Conservation (phyloP, 2,329 filamentous ascomycete species). For the Botrytis cinerea region DNA sequence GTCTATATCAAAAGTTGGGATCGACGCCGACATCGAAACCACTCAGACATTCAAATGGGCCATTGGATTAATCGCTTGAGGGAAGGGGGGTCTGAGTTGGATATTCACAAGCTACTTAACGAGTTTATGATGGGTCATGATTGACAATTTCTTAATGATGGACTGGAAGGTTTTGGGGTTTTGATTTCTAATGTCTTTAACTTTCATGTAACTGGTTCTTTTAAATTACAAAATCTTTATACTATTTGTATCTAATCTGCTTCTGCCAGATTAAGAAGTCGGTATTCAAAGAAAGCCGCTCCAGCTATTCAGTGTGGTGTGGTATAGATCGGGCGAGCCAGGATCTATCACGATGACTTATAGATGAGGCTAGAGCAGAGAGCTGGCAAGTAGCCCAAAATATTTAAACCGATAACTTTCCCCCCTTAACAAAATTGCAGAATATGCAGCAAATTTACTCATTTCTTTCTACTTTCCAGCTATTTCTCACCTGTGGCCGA, state of each 20-base stretch:
- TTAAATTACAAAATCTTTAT: background rate
- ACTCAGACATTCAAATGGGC: too few species aligned
- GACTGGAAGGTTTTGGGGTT: background rate
- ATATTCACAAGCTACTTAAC: background rate
- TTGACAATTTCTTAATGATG: background rate
- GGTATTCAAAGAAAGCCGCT: background rate
- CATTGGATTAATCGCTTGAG: background rate
- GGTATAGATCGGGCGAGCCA: background rate
- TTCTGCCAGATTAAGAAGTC: background rate
- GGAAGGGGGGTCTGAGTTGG: too few species aligned
- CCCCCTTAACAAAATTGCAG: background rate
- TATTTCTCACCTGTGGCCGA: background rate
- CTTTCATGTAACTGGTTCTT: background rate
- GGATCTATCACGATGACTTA: background rate
- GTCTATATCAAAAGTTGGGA: background rate
- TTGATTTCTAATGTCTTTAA: background rate
- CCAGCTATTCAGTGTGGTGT: background rate
- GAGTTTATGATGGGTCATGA: background rate
- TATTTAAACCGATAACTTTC: background rate
- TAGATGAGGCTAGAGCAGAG: background rate
- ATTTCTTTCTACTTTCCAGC: background rate
- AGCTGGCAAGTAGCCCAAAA: background rate
- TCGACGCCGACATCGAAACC: background rate
- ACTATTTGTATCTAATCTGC: background rate
- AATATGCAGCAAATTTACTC: background rate